Evolutionary conservation across 768 basidiomycete genomes (phyloP), one percentile per base, ranked within the genome.

Genomic region (Rhodotorula diobovata): DNA sequence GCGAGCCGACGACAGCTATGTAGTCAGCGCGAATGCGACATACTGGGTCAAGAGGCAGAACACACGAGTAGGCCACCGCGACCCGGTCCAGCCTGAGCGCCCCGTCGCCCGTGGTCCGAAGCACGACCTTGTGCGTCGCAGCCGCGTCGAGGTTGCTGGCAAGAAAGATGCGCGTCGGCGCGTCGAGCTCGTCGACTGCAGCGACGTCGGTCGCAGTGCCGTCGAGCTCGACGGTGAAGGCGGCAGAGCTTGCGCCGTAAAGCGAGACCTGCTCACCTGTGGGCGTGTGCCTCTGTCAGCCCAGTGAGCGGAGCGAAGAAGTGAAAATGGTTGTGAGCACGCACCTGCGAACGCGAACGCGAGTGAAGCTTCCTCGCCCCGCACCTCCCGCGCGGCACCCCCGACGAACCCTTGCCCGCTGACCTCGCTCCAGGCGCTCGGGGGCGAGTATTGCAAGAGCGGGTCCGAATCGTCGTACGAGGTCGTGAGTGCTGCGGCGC

Each of bases 251-350:
- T 4, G 37, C 7, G 20, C 70, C 70, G 61, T 43, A 71, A 3
- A 71, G n/a, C 15, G 46, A 51, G 21, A 71, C 39, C 48, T 71
- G 70, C 50, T 71, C 65, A 65, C 70, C 70, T 71, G 65, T 18
- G 3, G 23, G n/a, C 20, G 4, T 23, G n/a, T 30, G 30, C 1
- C 32, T 1, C 1, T 11, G 54, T 64, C 54, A 55, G 63, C 43
- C n/a, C n/a, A n/a, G n/a, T n/a, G n/a, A n/a, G n/a, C n/a, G n/a
- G n/a, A n/a, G n/a, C n/a, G n/a, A n/a, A n/a, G n/a, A n/a, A n/a
- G n/a, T n/a, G n/a, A n/a, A n/a, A n/a, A n/a, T n/a, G n/a, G n/a
- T n/a, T n/a, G n/a, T n/a, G n/a, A n/a, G n/a, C n/a, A n/a, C 64
- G 56, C 11, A 66, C 65, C 65, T 14, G 46, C 57, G 15, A 66